These are phyloP conservation scores for Emericellopsis terricola DNA, from an alignment of 495 filamentous ascomycete species.

Conservation along the genomic window DNA sequence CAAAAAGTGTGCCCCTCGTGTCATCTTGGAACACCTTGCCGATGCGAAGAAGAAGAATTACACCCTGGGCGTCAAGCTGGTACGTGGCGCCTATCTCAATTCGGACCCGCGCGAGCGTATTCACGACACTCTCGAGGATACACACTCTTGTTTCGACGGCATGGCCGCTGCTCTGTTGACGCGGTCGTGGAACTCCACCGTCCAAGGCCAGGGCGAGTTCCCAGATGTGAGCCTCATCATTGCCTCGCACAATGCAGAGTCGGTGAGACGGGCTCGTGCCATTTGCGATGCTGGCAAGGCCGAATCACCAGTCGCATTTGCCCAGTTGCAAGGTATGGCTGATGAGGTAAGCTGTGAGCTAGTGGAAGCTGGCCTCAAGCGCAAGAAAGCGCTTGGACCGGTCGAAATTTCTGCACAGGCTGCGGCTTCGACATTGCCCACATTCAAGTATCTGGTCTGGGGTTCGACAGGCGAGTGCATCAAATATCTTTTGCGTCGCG, in stretches of 20 bases:
- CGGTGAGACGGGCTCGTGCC: slow-evolving; percentile 49
- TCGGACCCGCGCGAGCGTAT: slow-evolving; percentile 64
- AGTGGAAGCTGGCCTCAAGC: slow-evolving; percentile 31
- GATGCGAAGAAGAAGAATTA: slow-evolving; percentile 48
- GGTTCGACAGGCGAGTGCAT: slow-evolving; percentile 83
- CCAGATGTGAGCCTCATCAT: slow-evolving; percentile 56
- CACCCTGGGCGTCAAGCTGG: slow-evolving; percentile 76
- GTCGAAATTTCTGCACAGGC: slow-evolving; percentile 4
- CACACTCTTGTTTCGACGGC: slow-evolving; percentile 27
- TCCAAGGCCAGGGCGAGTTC: slow-evolving; percentile 26
- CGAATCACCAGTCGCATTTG: slow-evolving; percentile 53
- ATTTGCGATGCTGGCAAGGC: slow-evolving; percentile 16
- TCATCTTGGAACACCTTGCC: slow-evolving; percentile 48
- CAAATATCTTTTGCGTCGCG: slow-evolving; percentile 73
- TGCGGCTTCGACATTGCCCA: slow-evolving; percentile 30
- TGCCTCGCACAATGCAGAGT: slow-evolving; percentile 82
- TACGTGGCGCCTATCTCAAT: slow-evolving; percentile 78
- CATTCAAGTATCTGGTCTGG: slow-evolving; percentile 87
- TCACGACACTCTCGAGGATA: slow-evolving; percentile 68
- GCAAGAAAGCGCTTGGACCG: slow-evolving; percentile 1
- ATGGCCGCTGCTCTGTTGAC: slow-evolving; percentile 19
- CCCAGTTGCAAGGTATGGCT: slow-evolving; percentile 92
- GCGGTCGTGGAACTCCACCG: slow-evolving; percentile 28
- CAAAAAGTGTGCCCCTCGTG: slow-evolving; percentile 47
- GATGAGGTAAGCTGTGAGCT: slow-evolving; percentile 83